phyloP scores from a whole-genome alignment of 140 eudicot species.

The Stevia rebaudiana region DNA sequence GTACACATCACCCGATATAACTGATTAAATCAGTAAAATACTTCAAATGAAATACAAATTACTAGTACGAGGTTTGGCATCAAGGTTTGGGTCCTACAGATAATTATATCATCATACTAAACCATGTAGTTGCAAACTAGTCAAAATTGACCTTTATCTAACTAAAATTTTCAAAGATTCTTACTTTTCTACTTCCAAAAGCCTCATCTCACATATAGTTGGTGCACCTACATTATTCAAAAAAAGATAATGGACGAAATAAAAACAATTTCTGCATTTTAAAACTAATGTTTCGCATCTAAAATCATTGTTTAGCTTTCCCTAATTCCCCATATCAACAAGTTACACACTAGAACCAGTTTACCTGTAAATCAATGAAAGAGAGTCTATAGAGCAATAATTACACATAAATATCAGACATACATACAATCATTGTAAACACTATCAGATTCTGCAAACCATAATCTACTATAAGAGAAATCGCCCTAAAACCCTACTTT shows the following conservation, averaged over 20 bases:
- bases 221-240: background rate
- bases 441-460: background rate
- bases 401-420: background rate
- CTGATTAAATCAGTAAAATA: background rate
- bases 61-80: background rate
- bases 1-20: constrained; percentile 2
- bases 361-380: too few species aligned
- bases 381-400: too few species aligned
- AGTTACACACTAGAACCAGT: too few species aligned
- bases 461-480: background rate
- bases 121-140: too few species aligned
- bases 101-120: background rate
- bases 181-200: constrained; percentile 2
- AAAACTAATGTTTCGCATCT: background rate
- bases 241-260: background rate
- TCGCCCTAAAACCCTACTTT: constrained; percentile 8
- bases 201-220: constrained; percentile 2
- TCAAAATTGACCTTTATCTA: background rate
- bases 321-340: background rate
- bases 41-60: background rate
- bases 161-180: background rate
- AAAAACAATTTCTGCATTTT: background rate
- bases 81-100: background rate
- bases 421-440: too few species aligned
- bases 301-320: background rate